These are phyloP conservation scores for Ceratocystis huliohia DNA, from an alignment of 2,329 filamentous ascomycete species.

Conservation along the genomic window DNA sequence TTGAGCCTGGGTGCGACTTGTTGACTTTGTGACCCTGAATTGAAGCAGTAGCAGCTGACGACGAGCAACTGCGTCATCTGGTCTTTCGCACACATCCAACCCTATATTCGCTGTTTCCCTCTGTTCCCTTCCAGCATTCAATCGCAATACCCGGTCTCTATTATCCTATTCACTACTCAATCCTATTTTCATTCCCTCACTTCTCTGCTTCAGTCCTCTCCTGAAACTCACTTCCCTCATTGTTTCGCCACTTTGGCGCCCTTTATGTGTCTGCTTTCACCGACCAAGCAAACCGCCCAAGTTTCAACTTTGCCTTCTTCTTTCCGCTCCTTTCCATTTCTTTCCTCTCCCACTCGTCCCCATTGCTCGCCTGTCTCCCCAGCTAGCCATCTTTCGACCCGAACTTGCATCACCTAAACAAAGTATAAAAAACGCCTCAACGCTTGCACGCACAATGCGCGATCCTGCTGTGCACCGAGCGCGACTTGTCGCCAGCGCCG, in stretches of 20 bases:
- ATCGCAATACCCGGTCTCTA: neutral
- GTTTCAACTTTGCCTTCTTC: neutral
- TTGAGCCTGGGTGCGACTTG: too few relatives aligned
- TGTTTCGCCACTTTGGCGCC: neutral
- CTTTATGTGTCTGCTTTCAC: neutral
- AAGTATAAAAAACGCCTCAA: neutral
- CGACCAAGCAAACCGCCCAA: neutral
- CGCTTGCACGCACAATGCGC: slow-evolving; percentile 27
- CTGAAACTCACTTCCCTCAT: neutral
- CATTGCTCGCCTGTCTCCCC: neutral
- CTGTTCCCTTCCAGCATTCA: too few relatives aligned
- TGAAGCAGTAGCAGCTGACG: neutral
- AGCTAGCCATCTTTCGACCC: neutral
- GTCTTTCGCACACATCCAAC: too few relatives aligned
- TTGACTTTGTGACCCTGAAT: too few relatives aligned
- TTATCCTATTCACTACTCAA: neutral
- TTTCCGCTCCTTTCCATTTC: neutral
- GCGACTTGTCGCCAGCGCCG: slow-evolving; percentile 69
- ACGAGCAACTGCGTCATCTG: neutral
- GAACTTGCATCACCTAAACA: too few relatives aligned
- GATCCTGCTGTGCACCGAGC: slow-evolving; percentile 44
- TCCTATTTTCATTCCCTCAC: neutral
- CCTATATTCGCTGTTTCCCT: neutral
- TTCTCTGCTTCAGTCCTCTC: neutral
- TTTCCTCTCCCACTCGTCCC: neutral